A percentile compares a stretch with the other conserved stretches of the same genome.
phyloP scores from a whole-genome alignment of 2,329 filamentous ascomycete species.

The Penicillium hesseltinei region DNA sequence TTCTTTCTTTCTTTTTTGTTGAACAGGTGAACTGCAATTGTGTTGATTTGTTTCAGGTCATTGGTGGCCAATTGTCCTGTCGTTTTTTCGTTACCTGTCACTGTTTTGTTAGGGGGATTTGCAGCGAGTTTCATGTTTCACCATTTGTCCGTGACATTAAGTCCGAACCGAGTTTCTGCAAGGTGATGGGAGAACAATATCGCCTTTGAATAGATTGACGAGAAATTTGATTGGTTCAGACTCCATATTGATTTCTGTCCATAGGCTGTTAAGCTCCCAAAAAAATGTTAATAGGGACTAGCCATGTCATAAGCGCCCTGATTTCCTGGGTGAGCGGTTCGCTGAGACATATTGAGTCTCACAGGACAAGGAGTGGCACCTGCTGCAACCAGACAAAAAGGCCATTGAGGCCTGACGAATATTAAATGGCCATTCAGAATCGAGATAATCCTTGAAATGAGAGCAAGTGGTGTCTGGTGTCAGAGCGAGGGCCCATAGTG shows the following conservation, averaged over 20 bases:
- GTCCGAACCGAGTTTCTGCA: constrained; percentile 29
- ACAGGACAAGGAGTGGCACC: constrained; percentile 8
- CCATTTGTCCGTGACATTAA: constrained; percentile 27
- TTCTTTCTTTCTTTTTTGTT: constrained; percentile 7
- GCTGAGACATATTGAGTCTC: constrained; percentile 27
- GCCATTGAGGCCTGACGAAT: constrained; percentile 3
- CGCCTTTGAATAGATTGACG: constrained; percentile 22
- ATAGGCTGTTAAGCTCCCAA: constrained; percentile 28
- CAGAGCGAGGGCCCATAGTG: constrained; percentile 5
- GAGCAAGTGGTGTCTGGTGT: constrained; percentile 7
- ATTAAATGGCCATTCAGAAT: constrained; percentile 8
- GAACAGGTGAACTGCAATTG: constrained; percentile 15
- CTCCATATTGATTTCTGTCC: constrained; percentile 11
- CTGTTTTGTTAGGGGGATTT: constrained; percentile 22
- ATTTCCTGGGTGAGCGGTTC: constrained; percentile 32
- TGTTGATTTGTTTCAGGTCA: constrained; percentile 14
- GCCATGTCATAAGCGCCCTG: constrained; percentile 37
- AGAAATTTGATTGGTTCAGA: constrained; percentile 23
- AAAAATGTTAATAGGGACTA: constrained; percentile 25
- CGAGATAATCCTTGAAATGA: background rate
- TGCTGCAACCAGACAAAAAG: constrained; percentile 10
- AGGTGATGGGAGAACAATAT: constrained; percentile 18
- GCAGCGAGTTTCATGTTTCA: constrained; percentile 31
- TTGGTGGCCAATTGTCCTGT: constrained; percentile 15
- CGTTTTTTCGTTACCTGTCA: constrained; percentile 13